A percentile compares a stretch with the other conserved stretches of the same genome.
These are phyloP conservation scores for Diplotaxis tenuifolia DNA, from an alignment of 345 rosid species.

Conservation along the genomic window DNA sequence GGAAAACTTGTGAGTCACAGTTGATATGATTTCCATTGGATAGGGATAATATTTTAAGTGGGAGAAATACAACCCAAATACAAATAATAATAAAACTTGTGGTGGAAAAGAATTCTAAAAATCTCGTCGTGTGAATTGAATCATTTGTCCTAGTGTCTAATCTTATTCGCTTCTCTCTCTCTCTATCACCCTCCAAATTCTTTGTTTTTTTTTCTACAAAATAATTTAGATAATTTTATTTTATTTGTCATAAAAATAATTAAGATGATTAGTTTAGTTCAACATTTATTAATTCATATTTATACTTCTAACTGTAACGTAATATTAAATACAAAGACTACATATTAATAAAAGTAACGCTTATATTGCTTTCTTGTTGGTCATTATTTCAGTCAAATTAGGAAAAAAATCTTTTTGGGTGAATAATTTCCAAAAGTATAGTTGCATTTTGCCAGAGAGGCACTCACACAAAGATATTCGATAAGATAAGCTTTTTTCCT, in stretches of 20 bases:
- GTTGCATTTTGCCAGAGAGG: conserved; percentile 38
- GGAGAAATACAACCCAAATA: neutral
- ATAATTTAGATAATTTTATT: too few relatives aligned
- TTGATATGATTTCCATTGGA: conserved; percentile 30
- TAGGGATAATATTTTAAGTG: conserved; percentile 32
- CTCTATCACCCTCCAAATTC: conserved; percentile 22
- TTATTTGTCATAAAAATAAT: too few relatives aligned
- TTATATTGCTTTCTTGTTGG: neutral
- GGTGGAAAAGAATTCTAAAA: conserved; percentile 23
- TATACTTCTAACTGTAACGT: neutral
- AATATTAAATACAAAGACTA: conserved; percentile 6
- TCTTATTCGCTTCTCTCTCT: conserved; percentile 13
- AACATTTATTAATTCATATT: neutral
- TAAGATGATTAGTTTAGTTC: neutral
- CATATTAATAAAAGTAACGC: conserved; percentile 13
- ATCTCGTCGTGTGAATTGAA: conserved; percentile 37
- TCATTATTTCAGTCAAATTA: conserved; percentile 24
- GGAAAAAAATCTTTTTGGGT: conserved; percentile 22
- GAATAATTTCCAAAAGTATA: conserved; percentile 33
- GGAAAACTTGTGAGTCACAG: conserved; percentile 35
- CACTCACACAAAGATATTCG: conserved; percentile 24
- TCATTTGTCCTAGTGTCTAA: conserved; percentile 22
- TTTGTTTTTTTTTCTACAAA: neutral
- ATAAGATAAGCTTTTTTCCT: conserved; percentile 34
- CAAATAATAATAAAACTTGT: conserved; percentile 24